Evolutionary conservation across 2,329 filamentous ascomycete species (phyloP), one percentile per base, ranked within the genome.

Genomic region (Exophiala oligosperma): DNA sequence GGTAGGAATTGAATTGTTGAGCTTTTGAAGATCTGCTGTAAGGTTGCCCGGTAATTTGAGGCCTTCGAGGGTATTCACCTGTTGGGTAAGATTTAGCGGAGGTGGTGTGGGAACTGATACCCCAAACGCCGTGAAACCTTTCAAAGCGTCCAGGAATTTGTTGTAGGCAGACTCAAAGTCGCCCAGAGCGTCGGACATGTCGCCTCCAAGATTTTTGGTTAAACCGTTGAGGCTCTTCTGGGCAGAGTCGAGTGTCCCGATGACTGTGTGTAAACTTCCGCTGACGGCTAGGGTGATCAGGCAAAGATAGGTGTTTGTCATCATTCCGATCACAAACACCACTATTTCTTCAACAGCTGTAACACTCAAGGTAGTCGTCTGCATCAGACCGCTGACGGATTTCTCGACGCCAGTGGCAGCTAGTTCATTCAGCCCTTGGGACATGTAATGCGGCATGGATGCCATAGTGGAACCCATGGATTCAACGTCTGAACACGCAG

Each of bases 381-480:
- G 80, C 73, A 94, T 90, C 72, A 97, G 82, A 49, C 85, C 93
- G 62, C 86, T 82, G 64, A 97, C 86, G 7, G 91, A 86, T 67
- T 88, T 86, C 66, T 92, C 90, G 65, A 97, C 87, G 56, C 90
- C 88, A 49, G 82, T 82, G 32, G 91, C 90, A 6, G 91, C 89
- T 66, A 97, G 77, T 59, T 91, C 84, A 75, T 99, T 99, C 71
- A 97, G 87, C 54, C 94, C 94, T 52, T 83, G 79, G 1, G 92
- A 90, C 71, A 97, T 87, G 76, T 96, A 97, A 74, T 97, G 89
- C 57, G 94, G 94, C 92, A 97, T 96, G 38, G 94, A 97, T 40
- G 93, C 94, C 91, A 99, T 93, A 60, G 91, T 84, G 72, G 92
- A 97, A 63, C 93, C 94, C 66, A 96, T 85, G 66, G 91, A 91